These are phyloP conservation scores for Dryas integrifolia DNA, from an alignment of 331 rosid genomes.

Conservation along the genomic window DNA sequence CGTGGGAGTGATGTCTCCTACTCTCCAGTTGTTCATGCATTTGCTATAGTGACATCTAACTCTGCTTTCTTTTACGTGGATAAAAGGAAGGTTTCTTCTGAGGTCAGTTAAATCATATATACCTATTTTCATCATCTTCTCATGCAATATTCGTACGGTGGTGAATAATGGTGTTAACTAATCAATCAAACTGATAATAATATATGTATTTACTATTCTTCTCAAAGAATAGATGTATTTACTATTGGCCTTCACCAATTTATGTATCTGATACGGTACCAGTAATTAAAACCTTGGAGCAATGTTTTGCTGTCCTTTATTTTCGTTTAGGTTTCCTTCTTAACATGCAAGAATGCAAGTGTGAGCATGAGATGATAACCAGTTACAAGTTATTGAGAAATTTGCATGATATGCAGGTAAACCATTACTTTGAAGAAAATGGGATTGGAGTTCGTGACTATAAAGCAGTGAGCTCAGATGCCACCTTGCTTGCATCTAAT, in stretches of 20 bases:
- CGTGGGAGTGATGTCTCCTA: conserved; percentile 96
- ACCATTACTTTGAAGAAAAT: conserved; percentile 54
- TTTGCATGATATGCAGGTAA: conserved; percentile 53
- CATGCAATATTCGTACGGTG: not conserved
- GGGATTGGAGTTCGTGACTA: conserved; percentile 82
- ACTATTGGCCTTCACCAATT: not conserved
- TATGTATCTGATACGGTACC: not conserved
- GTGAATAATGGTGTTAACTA: not conserved
- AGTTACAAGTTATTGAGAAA: conserved; percentile 8
- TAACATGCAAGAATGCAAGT: not conserved
- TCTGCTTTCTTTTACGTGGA: conserved; percentile 81
- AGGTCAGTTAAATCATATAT: conserved; percentile 57
- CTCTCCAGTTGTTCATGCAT: conserved; percentile 91
- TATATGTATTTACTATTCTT: not conserved
- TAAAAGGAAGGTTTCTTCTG: conserved; percentile 67
- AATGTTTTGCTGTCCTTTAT: not conserved
- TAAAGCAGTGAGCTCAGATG: conserved; percentile 61
- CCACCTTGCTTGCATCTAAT: conserved; percentile 56
- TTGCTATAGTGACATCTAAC: conserved; percentile 65
- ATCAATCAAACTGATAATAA: not conserved
- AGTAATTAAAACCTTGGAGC: not conserved
- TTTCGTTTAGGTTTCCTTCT: not conserved
- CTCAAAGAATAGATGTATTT: not conserved
- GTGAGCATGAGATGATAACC: not conserved
- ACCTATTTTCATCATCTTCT: conserved; percentile 12